Percentiles rank a stretch among this genome's conserved stretches.
These are phyloP conservation scores for Carnegiea gigantea DNA, from an alignment of 179 eudicot species.

Conservation along the genomic window DNA sequence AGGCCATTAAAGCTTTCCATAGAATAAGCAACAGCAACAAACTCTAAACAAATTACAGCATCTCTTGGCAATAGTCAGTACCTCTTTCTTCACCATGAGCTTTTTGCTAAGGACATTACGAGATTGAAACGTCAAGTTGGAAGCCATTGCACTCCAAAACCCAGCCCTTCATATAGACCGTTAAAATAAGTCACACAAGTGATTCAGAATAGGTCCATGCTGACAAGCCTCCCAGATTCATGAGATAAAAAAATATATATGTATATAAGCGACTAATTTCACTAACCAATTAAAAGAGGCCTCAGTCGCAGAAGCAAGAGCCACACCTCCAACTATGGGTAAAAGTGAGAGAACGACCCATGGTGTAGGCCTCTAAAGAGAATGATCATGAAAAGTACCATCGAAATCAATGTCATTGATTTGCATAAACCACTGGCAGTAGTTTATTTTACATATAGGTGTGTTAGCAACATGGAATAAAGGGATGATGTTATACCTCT, in stretches of 20 bases:
- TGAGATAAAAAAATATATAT: not conserved
- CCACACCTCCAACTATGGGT: constrained; percentile 97
- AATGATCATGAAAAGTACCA: constrained; percentile 7
- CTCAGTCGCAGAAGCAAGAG: constrained; percentile 85
- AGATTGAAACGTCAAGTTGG: constrained; percentile 77
- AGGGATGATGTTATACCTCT: constrained; percentile 52
- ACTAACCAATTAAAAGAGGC: constrained; percentile 92
- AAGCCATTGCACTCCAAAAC: constrained; percentile 97
- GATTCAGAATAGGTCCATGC: constrained; percentile 1
- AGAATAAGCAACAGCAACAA: not conserved
- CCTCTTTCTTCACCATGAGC: constrained; percentile 86
- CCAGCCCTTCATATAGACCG: constrained; percentile 61
- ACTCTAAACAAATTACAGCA: not conserved
- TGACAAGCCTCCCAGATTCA: not conserved
- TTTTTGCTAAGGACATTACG: constrained; percentile 93
- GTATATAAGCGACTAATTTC: not conserved
- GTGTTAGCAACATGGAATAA: not conserved
- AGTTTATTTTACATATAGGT: not conserved
- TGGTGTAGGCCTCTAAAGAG: constrained; percentile 62
- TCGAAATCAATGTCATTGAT: not conserved
- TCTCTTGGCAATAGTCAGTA: constrained; percentile 23
- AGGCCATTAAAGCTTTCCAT: not conserved
- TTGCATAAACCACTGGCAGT: not conserved
- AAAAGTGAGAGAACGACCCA: constrained; percentile 77
- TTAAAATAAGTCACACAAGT: not conserved